These are phyloP conservation scores for Vanderwaltozyma tropicalis DNA, from an alignment of 805 yeast species.

Conservation along the genomic window DNA sequence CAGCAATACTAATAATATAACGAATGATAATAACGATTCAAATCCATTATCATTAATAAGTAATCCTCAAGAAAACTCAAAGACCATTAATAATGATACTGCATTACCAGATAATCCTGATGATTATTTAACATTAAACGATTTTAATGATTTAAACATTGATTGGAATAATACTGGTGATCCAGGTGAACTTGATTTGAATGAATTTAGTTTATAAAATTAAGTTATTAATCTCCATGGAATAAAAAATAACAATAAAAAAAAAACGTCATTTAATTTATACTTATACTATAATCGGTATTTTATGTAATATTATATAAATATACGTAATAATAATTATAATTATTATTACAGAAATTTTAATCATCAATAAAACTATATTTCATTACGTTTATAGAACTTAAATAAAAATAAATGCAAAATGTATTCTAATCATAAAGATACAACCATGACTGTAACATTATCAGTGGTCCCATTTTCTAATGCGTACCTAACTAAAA, in stretches of 20 bases:
- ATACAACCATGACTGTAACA: constrained; percentile 83
- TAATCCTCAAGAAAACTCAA: no score
- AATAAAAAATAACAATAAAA: not conserved
- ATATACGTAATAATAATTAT: no score
- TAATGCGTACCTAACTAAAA: constrained; percentile 63
- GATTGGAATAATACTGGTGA: constrained; percentile 27
- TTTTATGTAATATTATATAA: no score
- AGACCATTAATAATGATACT: constrained; percentile 1
- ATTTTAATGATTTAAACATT: constrained; percentile 27
- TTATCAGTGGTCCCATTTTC: constrained; percentile 78
- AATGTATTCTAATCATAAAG: constrained; percentile 11
- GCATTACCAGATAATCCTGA: constrained; percentile 15
- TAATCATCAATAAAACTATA: not conserved
- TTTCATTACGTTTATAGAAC: not conserved
- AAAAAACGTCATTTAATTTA: not conserved
- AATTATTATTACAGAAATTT: no score
- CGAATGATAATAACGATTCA: not conserved
- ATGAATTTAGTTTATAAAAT: constrained; percentile 19
- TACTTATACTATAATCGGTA: no score
- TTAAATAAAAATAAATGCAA: not conserved
- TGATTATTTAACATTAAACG: constrained; percentile 28
- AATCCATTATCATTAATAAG: no score
- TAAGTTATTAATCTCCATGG: no score
- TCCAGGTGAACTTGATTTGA: constrained; percentile 21
- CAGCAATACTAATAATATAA: not conserved